phyloP scores from a whole-genome alignment of 306 rosid species.

The Sphenostylis stenocarpa region DNA sequence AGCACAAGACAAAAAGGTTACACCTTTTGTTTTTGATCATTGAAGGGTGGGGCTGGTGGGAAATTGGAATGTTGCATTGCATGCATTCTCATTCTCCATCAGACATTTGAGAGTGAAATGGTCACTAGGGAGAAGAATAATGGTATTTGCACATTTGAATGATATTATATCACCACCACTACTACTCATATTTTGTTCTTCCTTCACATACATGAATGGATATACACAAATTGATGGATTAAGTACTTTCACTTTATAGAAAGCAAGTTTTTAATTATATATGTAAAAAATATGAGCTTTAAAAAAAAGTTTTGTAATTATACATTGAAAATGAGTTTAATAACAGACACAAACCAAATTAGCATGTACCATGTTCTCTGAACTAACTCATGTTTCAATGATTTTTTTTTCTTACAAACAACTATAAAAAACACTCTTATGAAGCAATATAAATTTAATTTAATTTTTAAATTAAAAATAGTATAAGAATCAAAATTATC shows the following conservation, averaged over 20 bases:
- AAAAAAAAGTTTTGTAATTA: too few relatives aligned
- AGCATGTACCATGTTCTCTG: conserved; percentile 20
- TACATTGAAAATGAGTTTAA: background rate
- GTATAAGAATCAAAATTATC: background rate
- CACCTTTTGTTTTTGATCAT: background rate
- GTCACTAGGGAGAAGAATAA: conserved; percentile 15
- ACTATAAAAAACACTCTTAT: background rate
- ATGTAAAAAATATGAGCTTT: background rate
- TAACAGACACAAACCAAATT: conserved; percentile 24
- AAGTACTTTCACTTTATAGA: background rate
- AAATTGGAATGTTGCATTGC: conserved; percentile 32
- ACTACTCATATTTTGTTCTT: background rate
- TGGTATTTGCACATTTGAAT: conserved; percentile 8
- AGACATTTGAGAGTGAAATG: conserved; percentile 22
- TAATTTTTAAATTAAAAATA: background rate
- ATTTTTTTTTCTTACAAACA: background rate
- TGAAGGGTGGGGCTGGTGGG: background rate
- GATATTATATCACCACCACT: background rate
- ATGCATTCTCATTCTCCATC: conserved; percentile 20
- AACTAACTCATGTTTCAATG: background rate
- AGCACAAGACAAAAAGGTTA: conserved; percentile 32
- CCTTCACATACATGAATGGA: background rate
- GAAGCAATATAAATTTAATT: too few relatives aligned
- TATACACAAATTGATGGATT: background rate
- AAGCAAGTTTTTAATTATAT: background rate